Evolutionary conservation across 2,329 filamentous ascomycete species (phyloP).

Genomic region (Ascochyta fabae): DNA sequence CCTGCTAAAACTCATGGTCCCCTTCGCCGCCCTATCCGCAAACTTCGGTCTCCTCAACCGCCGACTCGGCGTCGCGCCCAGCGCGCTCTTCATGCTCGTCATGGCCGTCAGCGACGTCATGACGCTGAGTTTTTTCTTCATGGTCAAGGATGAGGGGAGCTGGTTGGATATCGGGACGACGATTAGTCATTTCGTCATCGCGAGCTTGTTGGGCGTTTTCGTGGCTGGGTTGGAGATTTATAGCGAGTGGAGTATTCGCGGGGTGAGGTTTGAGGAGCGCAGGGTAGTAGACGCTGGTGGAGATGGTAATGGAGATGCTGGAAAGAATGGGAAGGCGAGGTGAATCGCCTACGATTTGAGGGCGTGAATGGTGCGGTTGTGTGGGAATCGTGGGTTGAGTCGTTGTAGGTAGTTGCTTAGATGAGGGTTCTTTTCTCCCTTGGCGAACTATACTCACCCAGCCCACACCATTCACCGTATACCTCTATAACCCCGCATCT

Average conservation of each 20-base stretch:
- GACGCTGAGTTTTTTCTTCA: constrained; percentile 96
- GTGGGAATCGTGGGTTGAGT: no score
- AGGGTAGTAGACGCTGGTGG: constrained; percentile 10
- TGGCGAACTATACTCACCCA: no score
- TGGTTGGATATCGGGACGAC: constrained; percentile 98
- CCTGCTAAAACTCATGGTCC: constrained; percentile 87
- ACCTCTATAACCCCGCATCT: no score
- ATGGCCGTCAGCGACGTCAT: constrained; percentile 89
- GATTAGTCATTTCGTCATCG: constrained; percentile 94
- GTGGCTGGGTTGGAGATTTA: constrained; percentile 86
- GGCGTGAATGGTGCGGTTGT: no score
- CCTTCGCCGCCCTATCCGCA: constrained; percentile 89
- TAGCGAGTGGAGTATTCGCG: constrained; percentile 81
- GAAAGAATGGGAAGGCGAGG: constrained; percentile 15
- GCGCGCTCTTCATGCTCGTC: constrained; percentile 87
- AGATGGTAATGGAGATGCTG: constrained; percentile 11
- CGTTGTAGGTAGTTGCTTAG: no score
- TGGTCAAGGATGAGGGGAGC: constrained; percentile 93
- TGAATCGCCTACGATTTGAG: not conserved
- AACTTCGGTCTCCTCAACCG: constrained; percentile 94
- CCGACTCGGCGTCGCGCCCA: constrained; percentile 81
- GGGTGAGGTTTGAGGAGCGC: constrained; percentile 69
- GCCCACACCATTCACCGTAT: no score
- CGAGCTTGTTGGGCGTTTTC: constrained; percentile 87
- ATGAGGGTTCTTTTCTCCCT: no score